phyloP scores from a whole-genome alignment of 2,329 filamentous ascomycete genomes.

The Leptographium wingfieldii region DNA sequence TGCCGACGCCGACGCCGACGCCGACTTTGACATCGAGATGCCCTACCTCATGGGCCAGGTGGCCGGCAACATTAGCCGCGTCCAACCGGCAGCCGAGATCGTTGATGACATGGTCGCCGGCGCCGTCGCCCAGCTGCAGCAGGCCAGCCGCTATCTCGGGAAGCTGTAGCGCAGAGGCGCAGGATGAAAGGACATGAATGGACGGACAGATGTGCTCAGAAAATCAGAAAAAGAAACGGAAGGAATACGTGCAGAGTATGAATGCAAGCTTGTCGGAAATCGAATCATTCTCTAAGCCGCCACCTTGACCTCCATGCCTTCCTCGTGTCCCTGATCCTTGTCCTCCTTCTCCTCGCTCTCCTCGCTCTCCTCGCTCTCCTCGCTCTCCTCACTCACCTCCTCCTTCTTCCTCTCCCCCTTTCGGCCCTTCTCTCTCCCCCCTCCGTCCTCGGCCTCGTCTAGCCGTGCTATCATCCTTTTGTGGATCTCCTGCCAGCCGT shows the following conservation, averaged over 20 bases:
- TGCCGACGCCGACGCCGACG: conserved; percentile 23
- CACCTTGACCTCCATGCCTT: not conserved
- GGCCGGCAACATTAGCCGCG: conserved; percentile 59
- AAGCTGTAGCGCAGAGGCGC: not conserved
- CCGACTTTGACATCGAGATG: conserved; percentile 58
- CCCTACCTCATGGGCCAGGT: conserved; percentile 94
- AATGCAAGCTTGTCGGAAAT: too few relatives aligned
- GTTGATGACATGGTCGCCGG: conserved; percentile 82
- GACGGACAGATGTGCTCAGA: not conserved
- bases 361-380: not conserved
- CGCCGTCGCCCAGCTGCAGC: conserved; percentile 54
- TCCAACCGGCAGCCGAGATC: conserved; percentile 74
- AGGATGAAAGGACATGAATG: not conserved
- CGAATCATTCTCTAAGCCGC: not conserved
- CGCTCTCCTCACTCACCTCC: not conserved
- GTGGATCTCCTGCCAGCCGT: conserved; percentile 37
- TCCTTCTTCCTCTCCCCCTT: not conserved
- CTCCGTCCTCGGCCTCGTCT: conserved; percentile 12
- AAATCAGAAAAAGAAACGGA: not conserved
- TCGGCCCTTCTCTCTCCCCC: not conserved
- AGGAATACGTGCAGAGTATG: not conserved
- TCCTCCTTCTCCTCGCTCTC: not conserved
- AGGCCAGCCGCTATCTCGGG: conserved; percentile 48
- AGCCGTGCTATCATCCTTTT: conserved; percentile 31
- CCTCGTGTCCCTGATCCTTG: not conserved